Evolutionary conservation across 2,329 filamentous ascomycete genomes (phyloP).

Genomic region (Aspergillus tamarii): DNA sequence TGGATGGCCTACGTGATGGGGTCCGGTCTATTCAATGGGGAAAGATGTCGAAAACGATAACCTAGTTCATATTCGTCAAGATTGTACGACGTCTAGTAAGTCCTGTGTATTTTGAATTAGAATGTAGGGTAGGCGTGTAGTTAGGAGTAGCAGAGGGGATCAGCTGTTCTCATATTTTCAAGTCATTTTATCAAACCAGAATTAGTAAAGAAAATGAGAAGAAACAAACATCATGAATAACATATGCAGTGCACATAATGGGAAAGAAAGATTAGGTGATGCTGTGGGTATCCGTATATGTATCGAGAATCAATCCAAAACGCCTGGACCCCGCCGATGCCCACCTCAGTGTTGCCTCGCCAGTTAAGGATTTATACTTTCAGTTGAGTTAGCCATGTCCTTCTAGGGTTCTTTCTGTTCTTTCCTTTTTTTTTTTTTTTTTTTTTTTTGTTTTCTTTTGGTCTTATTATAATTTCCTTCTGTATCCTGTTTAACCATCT

Average conservation of each 20-base stretch:
- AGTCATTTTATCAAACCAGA: background rate
- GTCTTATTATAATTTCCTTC: too few relatives aligned
- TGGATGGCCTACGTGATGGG: background rate
- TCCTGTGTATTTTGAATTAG: background rate
- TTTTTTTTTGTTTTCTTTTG: too few relatives aligned
- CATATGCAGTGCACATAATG: background rate
- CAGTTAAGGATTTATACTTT: background rate
- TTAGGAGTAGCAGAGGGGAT: background rate
- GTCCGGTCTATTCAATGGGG: background rate
- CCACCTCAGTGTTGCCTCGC: background rate
- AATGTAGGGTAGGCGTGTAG: background rate
- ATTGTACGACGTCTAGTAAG: background rate
- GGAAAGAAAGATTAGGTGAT: background rate
- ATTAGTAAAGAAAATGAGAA: background rate
- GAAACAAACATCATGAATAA: background rate
- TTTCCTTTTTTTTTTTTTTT: background rate
- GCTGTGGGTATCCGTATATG: background rate
- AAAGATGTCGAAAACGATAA: background rate
- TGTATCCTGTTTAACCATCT: too few relatives aligned
- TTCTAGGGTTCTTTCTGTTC: too few relatives aligned
- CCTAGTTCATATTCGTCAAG: background rate
- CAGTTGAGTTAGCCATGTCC: background rate
- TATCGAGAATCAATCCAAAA: background rate
- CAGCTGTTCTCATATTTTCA: background rate
- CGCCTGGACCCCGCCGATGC: background rate